Percentiles rank a stretch among this genome's conserved stretches.
These are phyloP conservation scores for Tetragonia tetragonoides DNA, from an alignment of 148 eudicot species.

Conservation along the genomic window DNA sequence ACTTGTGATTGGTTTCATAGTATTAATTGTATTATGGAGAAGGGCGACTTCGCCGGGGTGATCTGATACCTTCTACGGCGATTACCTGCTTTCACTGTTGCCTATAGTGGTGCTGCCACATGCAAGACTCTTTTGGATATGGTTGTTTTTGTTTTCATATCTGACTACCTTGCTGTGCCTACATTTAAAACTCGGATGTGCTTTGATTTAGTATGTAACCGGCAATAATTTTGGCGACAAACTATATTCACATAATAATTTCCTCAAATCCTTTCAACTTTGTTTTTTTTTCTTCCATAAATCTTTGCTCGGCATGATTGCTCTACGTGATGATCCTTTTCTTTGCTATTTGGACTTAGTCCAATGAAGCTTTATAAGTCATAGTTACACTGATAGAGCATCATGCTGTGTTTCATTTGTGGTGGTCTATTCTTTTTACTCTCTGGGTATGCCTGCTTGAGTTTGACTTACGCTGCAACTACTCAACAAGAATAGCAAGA, in stretches of 20 bases:
- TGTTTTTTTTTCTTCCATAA: not conserved
- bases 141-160: not conserved
- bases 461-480: not conserved
- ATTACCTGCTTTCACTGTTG: no score
- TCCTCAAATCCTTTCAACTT: no score
- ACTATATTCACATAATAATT: not conserved
- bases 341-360: slow-evolving; percentile 34
- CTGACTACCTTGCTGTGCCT: not conserved
- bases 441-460: not conserved
- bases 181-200: no score
- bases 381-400: slow-evolving; percentile 47
- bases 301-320: not conserved
- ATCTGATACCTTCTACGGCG: no score
- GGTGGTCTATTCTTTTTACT: not conserved
- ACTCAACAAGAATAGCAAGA: not conserved
- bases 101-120: no score
- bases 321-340: slow-evolving; percentile 30
- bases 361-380: slow-evolving; percentile 40
- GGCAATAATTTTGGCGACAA: not conserved
- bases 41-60: no score
- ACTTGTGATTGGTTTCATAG: no score
- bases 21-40: no score
- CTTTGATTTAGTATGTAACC: not conserved
- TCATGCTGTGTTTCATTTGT: slow-evolving; percentile 6
- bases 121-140: not conserved